Base-by-base conservation (phyloP, 2,329 filamentous ascomycete species). In the Phyllosticta capitalensis region DNA sequence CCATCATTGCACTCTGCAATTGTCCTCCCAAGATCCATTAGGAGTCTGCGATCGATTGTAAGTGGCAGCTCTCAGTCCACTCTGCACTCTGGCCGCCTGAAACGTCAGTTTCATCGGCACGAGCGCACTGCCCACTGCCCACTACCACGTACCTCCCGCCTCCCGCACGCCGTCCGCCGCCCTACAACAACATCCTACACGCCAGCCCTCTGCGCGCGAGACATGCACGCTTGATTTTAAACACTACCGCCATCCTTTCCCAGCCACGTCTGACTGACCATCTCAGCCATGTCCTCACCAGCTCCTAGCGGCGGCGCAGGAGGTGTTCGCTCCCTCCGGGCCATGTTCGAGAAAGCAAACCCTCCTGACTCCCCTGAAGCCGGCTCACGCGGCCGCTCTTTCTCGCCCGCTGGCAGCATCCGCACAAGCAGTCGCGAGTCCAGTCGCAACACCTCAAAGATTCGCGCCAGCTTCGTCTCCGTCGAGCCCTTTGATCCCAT, bases 381-480 rank as follows among this genome's bases (percentile, higher is more conserved):
- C 67, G 72, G 76, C 63, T 68, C 72, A 64, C 75, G 76, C 65
- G 75, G 76, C 58, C 73, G 75, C 62, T 78, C 76, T 52, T 74
- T 72, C 62, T 69, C 69, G 63, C 72, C 68, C 65, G 52, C 33
- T 22, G 22, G 30, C 51, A 67, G 67, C 59, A 60, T 62, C 28
- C 64, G 64, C 58, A 60, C 67, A 56, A 63, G 66, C 62, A 45
- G 38, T 45, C 38, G 38, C 38, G 62, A 66, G 61, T 68, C 69
- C 63, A 63, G 64, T 61, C 71, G 71, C 57, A 73, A 74, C 3
- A 71, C 70, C 28, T 75, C 75, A 65, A 79, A 73, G 65, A 69
- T 79, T 56, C 71, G 76, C 64, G 74, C 77, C 58, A 78, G 75
- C 63, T 79, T 79, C 67, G 74, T 79, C 17, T 68, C 76, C 14